Percentiles rank a stretch among this genome's conserved stretches.
Evolutionary conservation across 2,329 filamentous ascomycete genomes (phyloP).

Genomic region (Trichophyton equinum): DNA sequence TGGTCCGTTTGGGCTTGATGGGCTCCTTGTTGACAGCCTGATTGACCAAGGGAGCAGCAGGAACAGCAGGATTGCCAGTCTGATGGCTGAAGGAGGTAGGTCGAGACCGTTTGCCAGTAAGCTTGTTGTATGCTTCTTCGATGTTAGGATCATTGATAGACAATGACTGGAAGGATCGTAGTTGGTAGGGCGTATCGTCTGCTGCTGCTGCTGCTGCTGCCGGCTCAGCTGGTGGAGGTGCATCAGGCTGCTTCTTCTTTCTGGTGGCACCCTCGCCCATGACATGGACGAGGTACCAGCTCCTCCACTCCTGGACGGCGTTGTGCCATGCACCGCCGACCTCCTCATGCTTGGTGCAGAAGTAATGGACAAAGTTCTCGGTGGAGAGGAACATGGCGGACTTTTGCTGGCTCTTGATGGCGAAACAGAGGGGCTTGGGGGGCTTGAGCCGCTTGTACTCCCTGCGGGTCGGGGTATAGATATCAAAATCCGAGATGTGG

Average conservation of each 20-base stretch:
- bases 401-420: conserved; percentile 86
- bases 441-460: conserved; percentile 60
- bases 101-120: background rate
- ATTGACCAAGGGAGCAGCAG: background rate
- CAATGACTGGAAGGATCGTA: conserved; percentile 56
- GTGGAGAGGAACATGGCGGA: conserved; percentile 68
- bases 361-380: conserved; percentile 84
- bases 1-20: conserved; percentile 4
- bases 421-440: conserved; percentile 74
- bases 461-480: conserved; percentile 66
- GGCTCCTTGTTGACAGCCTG: background rate
- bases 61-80: background rate
- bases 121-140: conserved; percentile 27
- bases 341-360: conserved; percentile 61
- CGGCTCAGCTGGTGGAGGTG: background rate
- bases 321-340: conserved; percentile 58
- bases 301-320: conserved; percentile 68
- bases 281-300: conserved; percentile 76
- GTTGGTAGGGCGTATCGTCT: conserved; percentile 37
- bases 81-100: background rate
- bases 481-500: conserved; percentile 83
- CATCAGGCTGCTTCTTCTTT: conserved; percentile 18
- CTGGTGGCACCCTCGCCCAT: conserved; percentile 45
- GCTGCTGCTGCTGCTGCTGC: too few species aligned
- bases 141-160: conserved; percentile 43